Base-by-base conservation (phyloP, 805 yeast genomes). In the Debaryomyces castellii region DNA sequence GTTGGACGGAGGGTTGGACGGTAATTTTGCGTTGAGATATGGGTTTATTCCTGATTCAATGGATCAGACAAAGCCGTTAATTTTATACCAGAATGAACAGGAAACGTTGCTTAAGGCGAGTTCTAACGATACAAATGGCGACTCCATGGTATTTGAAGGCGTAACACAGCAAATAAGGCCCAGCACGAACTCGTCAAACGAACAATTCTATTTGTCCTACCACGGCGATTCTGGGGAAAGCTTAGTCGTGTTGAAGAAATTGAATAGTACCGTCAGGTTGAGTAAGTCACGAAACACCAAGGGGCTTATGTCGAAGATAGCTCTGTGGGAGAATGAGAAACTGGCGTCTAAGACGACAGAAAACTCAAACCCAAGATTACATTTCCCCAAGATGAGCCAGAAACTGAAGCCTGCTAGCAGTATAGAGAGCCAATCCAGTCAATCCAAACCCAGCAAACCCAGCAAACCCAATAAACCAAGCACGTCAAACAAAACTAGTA, bases 11-110 rank as follows among this genome's bases (percentile, higher is more conserved):
- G 36, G 43, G 4, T 30, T 27, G 23, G 41, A 33, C 4, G 39
- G 28, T 12, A 46, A 42, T 34, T 40, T 63, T 11, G 72, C 69
- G 18, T 54, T 72, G 22, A 58, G 76, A 23, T 72, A 72, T 48
- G 76, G 76, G 17, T 63, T 67, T 45, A 60, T 69, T 8, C 74
- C 75, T 4, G 73, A 67, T 41, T 60, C 72, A 22, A 62, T 71
- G 71, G 74, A 71, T 48, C 67, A 67, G 45, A 38, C 58, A 3
- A 56, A 58, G 41, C 66, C 67, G 4, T 50, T 71, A 32, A 59
- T 52, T 17, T 54, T 72, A 40, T 71, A 66, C 52, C 71, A 68
- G 42, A 60, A 58, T 43, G 63, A 63, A 43, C 64, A 62, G 38
- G 62, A 64, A 40, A 57, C 71, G 38, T 50, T 71, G 16, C 46